Evolutionary conservation across 176 grass and related monocot genomes (phyloP).

Genomic region (Thinopyrum elongatum): DNA sequence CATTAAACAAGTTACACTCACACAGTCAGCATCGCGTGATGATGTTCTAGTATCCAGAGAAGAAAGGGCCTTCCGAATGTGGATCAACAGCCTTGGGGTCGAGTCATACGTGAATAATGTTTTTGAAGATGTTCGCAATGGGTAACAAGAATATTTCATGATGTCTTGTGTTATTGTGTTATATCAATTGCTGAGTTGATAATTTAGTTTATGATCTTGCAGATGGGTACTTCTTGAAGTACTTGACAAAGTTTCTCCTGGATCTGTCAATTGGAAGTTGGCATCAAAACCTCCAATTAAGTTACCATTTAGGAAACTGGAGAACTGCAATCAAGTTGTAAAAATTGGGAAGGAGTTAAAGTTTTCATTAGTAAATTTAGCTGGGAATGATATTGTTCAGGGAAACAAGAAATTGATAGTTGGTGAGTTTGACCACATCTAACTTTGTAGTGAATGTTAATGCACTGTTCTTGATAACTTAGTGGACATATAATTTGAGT

Average conservation of each 20-base stretch:
- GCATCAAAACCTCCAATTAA: slow-evolving; percentile 97
- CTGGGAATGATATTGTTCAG: slow-evolving; percentile 99
- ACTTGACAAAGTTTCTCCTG: slow-evolving; percentile 93
- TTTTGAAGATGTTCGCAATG: slow-evolving; percentile 95
- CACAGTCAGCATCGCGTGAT: slow-evolving; percentile 58
- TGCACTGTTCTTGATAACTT: neutral
- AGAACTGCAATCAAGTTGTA: slow-evolving; percentile 98
- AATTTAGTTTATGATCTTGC: slow-evolving; percentile 27
- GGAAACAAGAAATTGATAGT: slow-evolving; percentile 99
- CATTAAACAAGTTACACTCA: slow-evolving; percentile 59
- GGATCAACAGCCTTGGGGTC: slow-evolving; percentile 98
- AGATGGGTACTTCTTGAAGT: slow-evolving; percentile 99
- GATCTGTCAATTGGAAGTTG: slow-evolving; percentile 89
- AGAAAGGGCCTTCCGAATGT: slow-evolving; percentile 96
- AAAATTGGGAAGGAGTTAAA: slow-evolving; percentile 85
- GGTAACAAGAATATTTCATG: slow-evolving; percentile 47
- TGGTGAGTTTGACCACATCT: slow-evolving; percentile 47
- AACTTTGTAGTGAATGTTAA: neutral
- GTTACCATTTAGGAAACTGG: slow-evolving; percentile 91
- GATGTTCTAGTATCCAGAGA: slow-evolving; percentile 89
- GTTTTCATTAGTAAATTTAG: slow-evolving; percentile 92
- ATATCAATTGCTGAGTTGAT: slow-evolving; percentile 10
- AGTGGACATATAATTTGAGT: slow-evolving; percentile 12
- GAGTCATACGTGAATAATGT: slow-evolving; percentile 95
- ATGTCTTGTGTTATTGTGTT: neutral